Percentiles rank a stretch among this genome's conserved stretches.
These are phyloP conservation scores for Lenwebbia sp. DNA, from an alignment of 345 rosid species.

Conservation along the genomic window DNA sequence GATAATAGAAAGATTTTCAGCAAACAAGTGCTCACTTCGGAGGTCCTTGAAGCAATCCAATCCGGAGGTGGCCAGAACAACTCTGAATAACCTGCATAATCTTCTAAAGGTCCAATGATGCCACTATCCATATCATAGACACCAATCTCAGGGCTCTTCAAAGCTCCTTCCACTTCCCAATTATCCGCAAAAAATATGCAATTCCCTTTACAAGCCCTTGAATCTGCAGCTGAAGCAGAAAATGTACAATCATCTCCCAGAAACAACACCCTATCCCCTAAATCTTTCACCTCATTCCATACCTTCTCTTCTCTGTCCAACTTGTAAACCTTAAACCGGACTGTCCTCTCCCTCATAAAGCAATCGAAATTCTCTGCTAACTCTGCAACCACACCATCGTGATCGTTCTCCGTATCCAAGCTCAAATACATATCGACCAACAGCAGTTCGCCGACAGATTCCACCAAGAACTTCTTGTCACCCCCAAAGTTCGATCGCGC, in stretches of 20 bases:
- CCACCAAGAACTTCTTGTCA: conserved; percentile 81
- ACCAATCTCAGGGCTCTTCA: conserved; percentile 37
- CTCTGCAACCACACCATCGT: conserved; percentile 15
- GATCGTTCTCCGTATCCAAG: conserved; percentile 35
- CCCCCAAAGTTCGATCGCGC: conserved; percentile 64
- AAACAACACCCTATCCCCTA: conserved; percentile 58
- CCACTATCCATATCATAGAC: conserved; percentile 58
- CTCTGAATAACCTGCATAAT: conserved; percentile 37
- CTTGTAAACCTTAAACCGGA: conserved; percentile 55
- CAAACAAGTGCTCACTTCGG: conserved; percentile 29
- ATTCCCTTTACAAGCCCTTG: conserved; percentile 39
- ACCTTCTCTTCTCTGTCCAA: conserved; percentile 27
- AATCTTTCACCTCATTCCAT: conserved; percentile 47
- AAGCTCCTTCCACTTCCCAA: conserved; percentile 23
- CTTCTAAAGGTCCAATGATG: conserved; percentile 29
- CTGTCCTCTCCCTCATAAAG: conserved; percentile 60
- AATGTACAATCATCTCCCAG: conserved; percentile 81
- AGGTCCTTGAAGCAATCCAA: conserved; percentile 37
- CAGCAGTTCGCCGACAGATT: conserved; percentile 61
- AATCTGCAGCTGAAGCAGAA: conserved; percentile 43
- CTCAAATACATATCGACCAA: conserved; percentile 78
- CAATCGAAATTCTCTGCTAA: conserved; percentile 18
- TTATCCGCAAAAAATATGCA: conserved; percentile 51
- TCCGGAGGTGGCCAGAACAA: conserved; percentile 86
- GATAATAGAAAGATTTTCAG: neutral